phyloP scores from a whole-genome alignment of 2,329 filamentous ascomycete species.

The Sporothrix curviconia region DNA sequence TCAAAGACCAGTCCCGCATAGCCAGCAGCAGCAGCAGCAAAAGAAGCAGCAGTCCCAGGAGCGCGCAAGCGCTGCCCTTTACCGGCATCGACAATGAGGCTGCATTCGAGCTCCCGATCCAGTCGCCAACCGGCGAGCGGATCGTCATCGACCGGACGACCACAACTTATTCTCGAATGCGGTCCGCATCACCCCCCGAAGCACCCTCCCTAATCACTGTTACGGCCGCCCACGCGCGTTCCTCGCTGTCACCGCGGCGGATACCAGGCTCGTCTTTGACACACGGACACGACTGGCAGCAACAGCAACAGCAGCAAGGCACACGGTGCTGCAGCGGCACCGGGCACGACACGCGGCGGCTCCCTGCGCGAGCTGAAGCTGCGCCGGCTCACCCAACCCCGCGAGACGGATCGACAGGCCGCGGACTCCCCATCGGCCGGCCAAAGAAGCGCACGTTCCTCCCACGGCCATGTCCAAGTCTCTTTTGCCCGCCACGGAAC shows the following conservation, averaged over 20 bases:
- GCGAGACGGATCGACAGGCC: conserved; percentile 12
- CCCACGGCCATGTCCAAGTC: conserved; percentile 29
- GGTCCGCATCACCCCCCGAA: conserved; percentile 12
- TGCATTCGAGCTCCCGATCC: conserved; percentile 20
- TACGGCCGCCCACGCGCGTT: not conserved
- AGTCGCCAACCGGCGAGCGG: conserved; percentile 15
- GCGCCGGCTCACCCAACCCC: conserved; percentile 10
- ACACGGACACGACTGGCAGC: not conserved
- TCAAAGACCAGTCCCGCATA: not conserved
- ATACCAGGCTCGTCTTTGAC: not conserved
- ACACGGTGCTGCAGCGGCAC: too few species aligned
- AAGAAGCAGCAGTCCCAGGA: conserved; percentile 1
- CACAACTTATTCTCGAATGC: conserved; percentile 3
- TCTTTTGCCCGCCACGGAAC: conserved; percentile 41
- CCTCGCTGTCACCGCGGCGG: conserved; percentile 9
- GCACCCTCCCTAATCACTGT: conserved; percentile 4
- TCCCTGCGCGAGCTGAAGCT: conserved; percentile 16
- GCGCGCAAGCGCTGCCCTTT: not conserved
- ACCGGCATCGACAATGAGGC: conserved; percentile 18
- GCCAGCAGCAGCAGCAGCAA: conserved; percentile 4
- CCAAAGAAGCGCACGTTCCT: conserved; percentile 25
- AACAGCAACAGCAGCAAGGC: too few species aligned
- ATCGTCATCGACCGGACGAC: conserved; percentile 10
- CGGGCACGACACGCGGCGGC: conserved; percentile 2
- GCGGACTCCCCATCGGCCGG: conserved; percentile 18